Evolutionary conservation across 345 rosid genomes (phyloP), one percentile per base, ranked within the genome.

Genomic region (Camelina hispida): DNA sequence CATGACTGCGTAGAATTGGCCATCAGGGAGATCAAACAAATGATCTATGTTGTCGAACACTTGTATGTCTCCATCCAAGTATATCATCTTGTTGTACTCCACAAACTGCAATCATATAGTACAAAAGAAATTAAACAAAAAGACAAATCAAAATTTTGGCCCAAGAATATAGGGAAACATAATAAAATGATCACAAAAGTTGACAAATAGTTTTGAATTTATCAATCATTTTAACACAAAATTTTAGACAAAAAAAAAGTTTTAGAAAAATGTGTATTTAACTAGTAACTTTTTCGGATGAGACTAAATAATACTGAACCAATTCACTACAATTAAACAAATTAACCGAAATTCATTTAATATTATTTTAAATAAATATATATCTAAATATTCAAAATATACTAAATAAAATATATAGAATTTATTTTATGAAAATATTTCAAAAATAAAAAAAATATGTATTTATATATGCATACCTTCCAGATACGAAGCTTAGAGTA

Each of bases 401-500:
- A 10, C 10, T 40, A 10, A 3, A 38, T 40, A 11, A 40, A 40
- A 40, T 2, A 43, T 10, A 35, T 7, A 30, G 6, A 30, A 30
- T 35, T 35, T 35, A 35, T 35, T 8, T 35, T 13, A 13, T 43
- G 12, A 4, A 43, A 13, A 42, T 1, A 1, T 1, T 4, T 43
- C 47, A 10, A 9, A 38, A 38, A 2, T 10, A 25, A 11, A 46
- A 15, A 15, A 15, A 15, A 15, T 1, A 8, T 35, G 38, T 35
- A 35, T 7, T 7, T 35, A 2, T 35, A 37, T 9, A 9, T 23
- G 6, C 30, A n/a, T 77, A 87, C 96, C 87, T 90, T 83, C 96
- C 96, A 90, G 9, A 90, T 90, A 71, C 96, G 89, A 51, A 90
- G 91, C 78, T 90, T 88, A 75, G 91, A 86, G 82, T 90, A 90